Conservation (phyloP, 2,329 filamentous ascomycete genomes). For the Orbilia oligospora region DNA sequence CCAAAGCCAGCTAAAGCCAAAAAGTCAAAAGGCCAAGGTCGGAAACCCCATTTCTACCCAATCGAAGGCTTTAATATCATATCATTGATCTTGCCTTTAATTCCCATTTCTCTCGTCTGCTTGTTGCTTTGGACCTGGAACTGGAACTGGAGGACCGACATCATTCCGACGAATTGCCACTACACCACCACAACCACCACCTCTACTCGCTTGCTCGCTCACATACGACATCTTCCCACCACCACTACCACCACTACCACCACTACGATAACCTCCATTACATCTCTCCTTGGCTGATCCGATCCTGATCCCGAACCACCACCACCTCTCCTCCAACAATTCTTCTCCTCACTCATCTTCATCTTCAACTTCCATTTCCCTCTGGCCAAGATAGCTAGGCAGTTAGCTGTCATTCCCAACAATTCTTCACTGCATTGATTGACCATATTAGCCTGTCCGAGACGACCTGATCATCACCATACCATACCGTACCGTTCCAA, state of each 20-base stretch:
- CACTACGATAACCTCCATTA: too few species aligned
- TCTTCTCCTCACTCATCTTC: not conserved
- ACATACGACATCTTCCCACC: not conserved
- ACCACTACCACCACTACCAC: not conserved
- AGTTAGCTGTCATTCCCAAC: slow-evolving; percentile 38
- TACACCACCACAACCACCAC: slow-evolving; percentile 15
- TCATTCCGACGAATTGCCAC: slow-evolving; percentile 60
- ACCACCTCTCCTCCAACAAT: slow-evolving; percentile 11
- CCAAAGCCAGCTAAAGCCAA: slow-evolving; percentile 10
- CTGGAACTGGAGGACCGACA: slow-evolving; percentile 39
- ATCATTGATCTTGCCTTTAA: not conserved
- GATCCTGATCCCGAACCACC: not conserved
- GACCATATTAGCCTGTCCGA: slow-evolving; percentile 14
- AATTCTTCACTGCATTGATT: slow-evolving; percentile 25
- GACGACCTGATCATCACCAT: slow-evolving; percentile 8
- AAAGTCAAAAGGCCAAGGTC: slow-evolving; percentile 4
- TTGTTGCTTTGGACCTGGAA: not conserved
- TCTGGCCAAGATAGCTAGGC: not conserved
- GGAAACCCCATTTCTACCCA: slow-evolving; percentile 17
- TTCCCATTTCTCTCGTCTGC: slow-evolving; percentile 3
- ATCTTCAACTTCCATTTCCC: slow-evolving; percentile 20
- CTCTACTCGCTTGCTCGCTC: not conserved
- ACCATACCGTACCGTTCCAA: not conserved
- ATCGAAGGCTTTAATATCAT: slow-evolving; percentile 5
- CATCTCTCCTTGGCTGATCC: too few species aligned